These are phyloP conservation scores for Coniferiporia weirii DNA, from an alignment of 1,284 basidiomycete species.

Conservation along the genomic window DNA sequence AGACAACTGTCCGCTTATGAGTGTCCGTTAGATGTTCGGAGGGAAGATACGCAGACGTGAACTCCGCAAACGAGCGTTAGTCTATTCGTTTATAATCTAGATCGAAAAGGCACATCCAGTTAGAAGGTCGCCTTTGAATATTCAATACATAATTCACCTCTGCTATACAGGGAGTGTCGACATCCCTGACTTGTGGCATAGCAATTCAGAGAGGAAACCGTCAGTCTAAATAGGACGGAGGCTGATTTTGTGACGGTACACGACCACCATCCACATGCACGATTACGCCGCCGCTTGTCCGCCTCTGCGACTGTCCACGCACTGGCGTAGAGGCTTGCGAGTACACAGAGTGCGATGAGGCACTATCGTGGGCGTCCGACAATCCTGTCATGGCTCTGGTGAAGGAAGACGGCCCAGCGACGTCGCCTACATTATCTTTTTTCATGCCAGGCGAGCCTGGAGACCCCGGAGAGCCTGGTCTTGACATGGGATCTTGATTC, in stretches of 20 bases:
- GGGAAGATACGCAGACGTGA: neutral
- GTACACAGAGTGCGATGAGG: conserved; percentile 10
- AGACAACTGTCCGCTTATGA: neutral
- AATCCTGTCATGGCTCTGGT: neutral
- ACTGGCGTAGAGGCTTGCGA: conserved; percentile 9
- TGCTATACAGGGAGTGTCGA: too few relatives aligned
- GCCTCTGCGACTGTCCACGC: neutral
- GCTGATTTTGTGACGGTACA: neutral
- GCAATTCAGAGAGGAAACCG: neutral
- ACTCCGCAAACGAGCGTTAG: too few relatives aligned
- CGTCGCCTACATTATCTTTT: neutral
- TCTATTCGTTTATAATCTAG: too few relatives aligned
- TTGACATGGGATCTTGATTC: conserved; percentile 10
- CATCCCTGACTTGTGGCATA: neutral
- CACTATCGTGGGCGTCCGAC: neutral
- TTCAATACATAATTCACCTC: too few relatives aligned
- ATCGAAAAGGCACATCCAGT: too few relatives aligned
- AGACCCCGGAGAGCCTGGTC: neutral
- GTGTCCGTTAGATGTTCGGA: neutral
- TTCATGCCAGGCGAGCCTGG: neutral
- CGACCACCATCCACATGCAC: conserved; percentile 15
- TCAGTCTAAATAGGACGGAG: conserved; percentile 8
- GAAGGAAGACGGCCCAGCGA: neutral
- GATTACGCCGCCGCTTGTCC: conserved; percentile 4
- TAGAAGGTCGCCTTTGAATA: too few relatives aligned